phyloP scores from a whole-genome alignment of 495 filamentous ascomycete genomes.

The Penicillium turbatum region DNA sequence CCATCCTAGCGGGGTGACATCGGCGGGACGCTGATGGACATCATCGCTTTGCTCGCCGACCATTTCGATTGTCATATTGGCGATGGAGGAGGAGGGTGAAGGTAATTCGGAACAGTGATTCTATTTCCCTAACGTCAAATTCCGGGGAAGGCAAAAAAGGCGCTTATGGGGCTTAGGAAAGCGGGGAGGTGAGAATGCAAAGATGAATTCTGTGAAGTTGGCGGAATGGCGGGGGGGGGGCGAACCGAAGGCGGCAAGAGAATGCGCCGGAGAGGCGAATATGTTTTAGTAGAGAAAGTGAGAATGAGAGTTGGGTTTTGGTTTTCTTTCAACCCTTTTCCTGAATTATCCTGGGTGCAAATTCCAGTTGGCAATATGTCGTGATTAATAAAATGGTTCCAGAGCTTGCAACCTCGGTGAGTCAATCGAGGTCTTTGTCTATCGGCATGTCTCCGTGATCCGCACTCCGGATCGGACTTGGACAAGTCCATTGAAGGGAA shows the following conservation, averaged over 20 bases:
- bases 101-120: no score
- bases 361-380: not conserved
- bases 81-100: slow-evolving; percentile 1
- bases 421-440: slow-evolving; percentile 18
- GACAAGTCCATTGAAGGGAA: no score
- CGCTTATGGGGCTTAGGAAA: not conserved
- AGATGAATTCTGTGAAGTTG: slow-evolving; percentile 1
- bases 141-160: not conserved
- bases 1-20: slow-evolving; percentile 30
- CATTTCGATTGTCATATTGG: slow-evolving; percentile 28
- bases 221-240: slow-evolving; percentile 6
- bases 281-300: not conserved
- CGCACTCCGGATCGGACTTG: not conserved
- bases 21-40: slow-evolving; percentile 25
- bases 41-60: slow-evolving; percentile 31
- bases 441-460: slow-evolving; percentile 13
- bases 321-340: not conserved
- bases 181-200: not conserved
- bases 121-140: not conserved
- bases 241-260: slow-evolving; percentile 19
- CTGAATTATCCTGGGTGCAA: not conserved
- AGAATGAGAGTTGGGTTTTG: not conserved
- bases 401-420: slow-evolving; percentile 18
- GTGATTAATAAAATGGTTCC: slow-evolving; percentile 19
- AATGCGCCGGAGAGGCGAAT: slow-evolving; percentile 9